Percentiles rank a stretch among this genome's conserved stretches.
These are phyloP conservation scores for Phytophthora pini DNA, from an alignment of 352 stramenopile genomes.

Conservation along the genomic window DNA sequence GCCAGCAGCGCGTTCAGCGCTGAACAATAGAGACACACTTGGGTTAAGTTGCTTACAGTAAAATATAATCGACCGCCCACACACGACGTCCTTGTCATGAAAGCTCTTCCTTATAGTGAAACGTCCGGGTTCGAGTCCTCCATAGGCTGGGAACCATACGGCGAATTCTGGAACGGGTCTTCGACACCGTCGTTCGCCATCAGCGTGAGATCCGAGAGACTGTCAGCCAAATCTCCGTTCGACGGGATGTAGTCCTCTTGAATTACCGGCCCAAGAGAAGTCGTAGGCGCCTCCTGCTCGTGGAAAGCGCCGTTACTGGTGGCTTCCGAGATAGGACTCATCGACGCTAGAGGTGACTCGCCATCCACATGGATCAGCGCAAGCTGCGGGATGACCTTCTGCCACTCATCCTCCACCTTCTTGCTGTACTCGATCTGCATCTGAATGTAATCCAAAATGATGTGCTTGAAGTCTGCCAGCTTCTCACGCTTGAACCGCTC, in stretches of 20 bases:
- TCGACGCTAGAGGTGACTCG: conserved; percentile 37
- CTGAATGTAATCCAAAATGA: conserved; percentile 97
- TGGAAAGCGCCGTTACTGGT: conserved; percentile 25
- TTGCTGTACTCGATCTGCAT: conserved; percentile 98
- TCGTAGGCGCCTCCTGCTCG: conserved; percentile 13
- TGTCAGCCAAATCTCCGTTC: conserved; percentile 53
- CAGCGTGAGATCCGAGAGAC: conserved; percentile 64
- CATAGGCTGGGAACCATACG: conserved; percentile 37
- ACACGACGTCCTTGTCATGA: neutral
- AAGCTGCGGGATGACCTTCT: conserved; percentile 77
- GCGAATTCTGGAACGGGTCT: conserved; percentile 38
- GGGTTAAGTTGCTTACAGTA: conserved; percentile 39
- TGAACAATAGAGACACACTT: conserved; percentile 23
- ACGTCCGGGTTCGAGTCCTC: conserved; percentile 43
- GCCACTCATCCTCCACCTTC: conserved; percentile 88
- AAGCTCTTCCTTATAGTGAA: conserved; percentile 30
- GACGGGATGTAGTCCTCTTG: conserved; percentile 83
- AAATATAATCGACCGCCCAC: conserved; percentile 37
- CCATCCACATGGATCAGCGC: conserved; percentile 75
- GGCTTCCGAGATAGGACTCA: conserved; percentile 45
- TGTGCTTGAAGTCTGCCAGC: conserved; percentile 94
- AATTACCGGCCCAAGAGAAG: conserved; percentile 48
- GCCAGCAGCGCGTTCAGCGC: conserved; percentile 10
- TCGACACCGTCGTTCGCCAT: conserved; percentile 41
- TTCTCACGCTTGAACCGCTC: conserved; percentile 97